These are phyloP conservation scores for Vigna trinervia DNA, from an alignment of 306 rosid genomes.

Conservation along the genomic window DNA sequence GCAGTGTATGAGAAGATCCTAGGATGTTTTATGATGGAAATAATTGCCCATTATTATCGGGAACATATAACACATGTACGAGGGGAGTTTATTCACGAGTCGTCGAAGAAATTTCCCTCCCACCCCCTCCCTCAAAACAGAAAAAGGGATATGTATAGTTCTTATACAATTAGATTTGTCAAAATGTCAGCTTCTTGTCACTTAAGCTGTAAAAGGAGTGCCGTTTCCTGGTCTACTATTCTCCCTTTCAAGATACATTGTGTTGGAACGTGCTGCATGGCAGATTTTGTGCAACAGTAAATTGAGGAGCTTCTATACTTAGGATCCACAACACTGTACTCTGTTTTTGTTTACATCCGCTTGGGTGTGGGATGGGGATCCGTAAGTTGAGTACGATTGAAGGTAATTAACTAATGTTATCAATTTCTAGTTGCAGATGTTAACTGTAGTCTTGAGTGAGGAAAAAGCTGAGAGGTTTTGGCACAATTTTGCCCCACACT, in stretches of 20 bases:
- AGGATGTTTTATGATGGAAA: constrained; percentile 43
- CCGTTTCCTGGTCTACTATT: constrained; percentile 36
- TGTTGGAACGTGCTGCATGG: constrained; percentile 41
- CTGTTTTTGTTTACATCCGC: constrained; percentile 10
- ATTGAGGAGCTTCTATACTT: constrained; percentile 39
- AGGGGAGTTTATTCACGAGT: constrained; percentile 48
- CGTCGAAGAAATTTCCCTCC: constrained; percentile 42
- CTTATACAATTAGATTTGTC: constrained; percentile 43
- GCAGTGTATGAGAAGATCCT: constrained; percentile 47
- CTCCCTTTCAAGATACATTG: constrained; percentile 34
- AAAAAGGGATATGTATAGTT: constrained; percentile 57
- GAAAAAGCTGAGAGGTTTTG: constrained; percentile 49
- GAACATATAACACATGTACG: constrained; percentile 50
- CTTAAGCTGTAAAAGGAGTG: constrained; percentile 32
- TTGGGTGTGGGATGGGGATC: constrained; percentile 32
- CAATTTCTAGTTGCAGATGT: constrained; percentile 41
- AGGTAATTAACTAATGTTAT: constrained; percentile 27
- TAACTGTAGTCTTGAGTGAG: constrained; percentile 39
- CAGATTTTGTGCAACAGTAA: constrained; percentile 38
- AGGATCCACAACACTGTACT: constrained; percentile 30
- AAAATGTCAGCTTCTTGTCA: constrained; percentile 49
- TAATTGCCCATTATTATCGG: constrained; percentile 48
- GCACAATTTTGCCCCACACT: constrained; percentile 51
- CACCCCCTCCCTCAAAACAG: constrained; percentile 29
- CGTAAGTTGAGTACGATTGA: constrained; percentile 18